These are phyloP conservation scores for Albugo candida DNA, from an alignment of 352 stramenopile species.

Conservation along the genomic window DNA sequence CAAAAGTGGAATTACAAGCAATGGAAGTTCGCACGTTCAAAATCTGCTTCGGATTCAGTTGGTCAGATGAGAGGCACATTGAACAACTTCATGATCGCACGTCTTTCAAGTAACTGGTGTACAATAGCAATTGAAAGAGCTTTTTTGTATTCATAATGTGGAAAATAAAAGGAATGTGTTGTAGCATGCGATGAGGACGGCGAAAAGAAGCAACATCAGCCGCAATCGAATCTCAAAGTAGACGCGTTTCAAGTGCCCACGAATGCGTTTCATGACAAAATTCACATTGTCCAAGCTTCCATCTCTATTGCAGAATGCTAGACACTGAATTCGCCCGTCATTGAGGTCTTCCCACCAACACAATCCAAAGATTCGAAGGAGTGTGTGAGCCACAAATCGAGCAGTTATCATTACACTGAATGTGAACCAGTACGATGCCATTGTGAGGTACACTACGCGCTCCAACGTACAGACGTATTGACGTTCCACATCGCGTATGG, in stretches of 20 bases:
- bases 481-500: slow-evolving; percentile 15
- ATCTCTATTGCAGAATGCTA: slow-evolving; percentile 31
- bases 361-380: slow-evolving; percentile 20
- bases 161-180: no score
- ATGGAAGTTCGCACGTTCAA: slow-evolving; percentile 90
- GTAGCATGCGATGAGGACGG: no score
- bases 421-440: slow-evolving; percentile 43
- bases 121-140: neutral
- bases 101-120: slow-evolving; percentile 11
- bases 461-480: slow-evolving; percentile 27
- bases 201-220: no score
- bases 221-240: no score
- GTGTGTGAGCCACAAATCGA: slow-evolving; percentile 23
- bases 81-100: slow-evolving; percentile 18
- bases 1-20: slow-evolving; percentile 49
- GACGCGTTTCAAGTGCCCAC: no score
- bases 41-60: slow-evolving; percentile 21
- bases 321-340: slow-evolving; percentile 23
- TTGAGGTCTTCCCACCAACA: slow-evolving; percentile 42
- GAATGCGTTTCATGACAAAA: no score
- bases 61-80: slow-evolving; percentile 4
- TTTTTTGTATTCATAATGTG: neutral
- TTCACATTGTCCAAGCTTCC: slow-evolving; percentile 4
- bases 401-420: slow-evolving; percentile 21
- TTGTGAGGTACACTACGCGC: slow-evolving; percentile 31